phyloP scores from a whole-genome alignment of 1,284 basidiomycete genomes.

The Ganoderma leucocontextum region DNA sequence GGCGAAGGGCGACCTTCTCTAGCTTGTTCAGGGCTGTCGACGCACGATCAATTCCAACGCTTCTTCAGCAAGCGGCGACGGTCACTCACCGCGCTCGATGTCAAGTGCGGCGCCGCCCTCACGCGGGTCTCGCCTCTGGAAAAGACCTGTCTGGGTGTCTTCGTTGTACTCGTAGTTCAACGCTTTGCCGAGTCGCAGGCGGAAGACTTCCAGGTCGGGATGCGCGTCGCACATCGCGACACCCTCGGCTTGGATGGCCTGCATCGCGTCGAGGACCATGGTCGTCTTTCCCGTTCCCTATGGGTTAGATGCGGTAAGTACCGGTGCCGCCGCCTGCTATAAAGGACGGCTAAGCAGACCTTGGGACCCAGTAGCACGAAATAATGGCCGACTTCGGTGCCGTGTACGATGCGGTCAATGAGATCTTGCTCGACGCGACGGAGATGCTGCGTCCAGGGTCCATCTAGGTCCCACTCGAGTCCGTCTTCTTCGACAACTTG shows the following conservation, averaged over 20 bases:
- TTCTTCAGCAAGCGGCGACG: no score
- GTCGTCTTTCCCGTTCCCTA: slow-evolving; percentile 79
- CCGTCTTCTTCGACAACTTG: slow-evolving; percentile 39
- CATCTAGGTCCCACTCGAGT: slow-evolving; percentile 48
- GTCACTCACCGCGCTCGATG: slow-evolving; percentile 73
- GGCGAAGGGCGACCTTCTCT: slow-evolving; percentile 84
- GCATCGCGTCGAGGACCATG: slow-evolving; percentile 86
- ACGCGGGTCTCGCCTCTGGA: slow-evolving; percentile 84
- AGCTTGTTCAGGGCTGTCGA: slow-evolving; percentile 78
- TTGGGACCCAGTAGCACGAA: slow-evolving; percentile 82
- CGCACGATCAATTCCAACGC: background rate
- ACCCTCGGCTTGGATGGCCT: slow-evolving; percentile 74
- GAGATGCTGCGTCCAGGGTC: slow-evolving; percentile 66
- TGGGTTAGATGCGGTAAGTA: slow-evolving; percentile 3
- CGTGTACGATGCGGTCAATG: slow-evolving; percentile 83
- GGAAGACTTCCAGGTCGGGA: slow-evolving; percentile 78
- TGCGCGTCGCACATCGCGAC: slow-evolving; percentile 64
- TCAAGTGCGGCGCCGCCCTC: slow-evolving; percentile 86
- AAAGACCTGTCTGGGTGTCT: slow-evolving; percentile 80
- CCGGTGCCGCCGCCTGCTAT: slow-evolving; percentile 1
- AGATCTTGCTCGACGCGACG: slow-evolving; percentile 75
- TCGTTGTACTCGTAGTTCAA: slow-evolving; percentile 84
- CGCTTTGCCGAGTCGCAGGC: slow-evolving; percentile 82
- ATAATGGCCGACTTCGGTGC: slow-evolving; percentile 76
- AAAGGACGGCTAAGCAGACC: slow-evolving; percentile 45